Percentiles rank a stretch among this genome's conserved stretches.
Conservation (phyloP, 2,329 filamentous ascomycete species). For the Achaetomium macrosporum region DNA sequence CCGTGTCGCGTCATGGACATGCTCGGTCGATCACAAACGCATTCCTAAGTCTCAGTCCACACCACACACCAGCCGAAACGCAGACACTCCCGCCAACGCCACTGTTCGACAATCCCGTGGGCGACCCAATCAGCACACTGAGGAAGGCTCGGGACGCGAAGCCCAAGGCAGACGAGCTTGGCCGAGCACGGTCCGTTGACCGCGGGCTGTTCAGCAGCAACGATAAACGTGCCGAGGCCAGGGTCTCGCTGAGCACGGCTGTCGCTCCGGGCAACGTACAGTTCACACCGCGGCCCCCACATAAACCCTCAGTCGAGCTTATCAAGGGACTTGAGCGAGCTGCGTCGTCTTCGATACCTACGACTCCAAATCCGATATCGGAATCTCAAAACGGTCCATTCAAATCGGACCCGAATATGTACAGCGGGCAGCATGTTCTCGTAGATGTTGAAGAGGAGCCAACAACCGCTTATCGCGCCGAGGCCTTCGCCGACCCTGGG, state of each 20-base stretch:
- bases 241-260: constrained; percentile 57
- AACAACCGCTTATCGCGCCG: constrained; percentile 41
- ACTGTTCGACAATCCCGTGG: constrained; percentile 29
- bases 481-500: constrained; percentile 24
- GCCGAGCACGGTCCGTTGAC: constrained; percentile 59
- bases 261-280: constrained; percentile 56
- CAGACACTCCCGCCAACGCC: constrained; percentile 36
- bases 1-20: constrained; percentile 37
- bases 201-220: constrained; percentile 50
- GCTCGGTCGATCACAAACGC: constrained; percentile 41
- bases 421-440: constrained; percentile 32
- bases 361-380: constrained; percentile 32
- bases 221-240: constrained; percentile 60
- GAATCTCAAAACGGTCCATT: constrained; percentile 40
- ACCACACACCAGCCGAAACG: constrained; percentile 26
- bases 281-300: constrained; percentile 41
- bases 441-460: constrained; percentile 41
- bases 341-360: constrained; percentile 1
- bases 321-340: constrained; percentile 12
- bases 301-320: constrained; percentile 17
- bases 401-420: constrained; percentile 41
- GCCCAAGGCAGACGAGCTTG: constrained; percentile 38
- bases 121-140: constrained; percentile 40
- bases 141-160: constrained; percentile 39
- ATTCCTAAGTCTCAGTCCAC: constrained; percentile 38